Percentiles rank a stretch among this genome's conserved stretches.
Evolutionary conservation across 2,329 filamentous ascomycete genomes (phyloP).

Genomic region (Aspergillus sp.): DNA sequence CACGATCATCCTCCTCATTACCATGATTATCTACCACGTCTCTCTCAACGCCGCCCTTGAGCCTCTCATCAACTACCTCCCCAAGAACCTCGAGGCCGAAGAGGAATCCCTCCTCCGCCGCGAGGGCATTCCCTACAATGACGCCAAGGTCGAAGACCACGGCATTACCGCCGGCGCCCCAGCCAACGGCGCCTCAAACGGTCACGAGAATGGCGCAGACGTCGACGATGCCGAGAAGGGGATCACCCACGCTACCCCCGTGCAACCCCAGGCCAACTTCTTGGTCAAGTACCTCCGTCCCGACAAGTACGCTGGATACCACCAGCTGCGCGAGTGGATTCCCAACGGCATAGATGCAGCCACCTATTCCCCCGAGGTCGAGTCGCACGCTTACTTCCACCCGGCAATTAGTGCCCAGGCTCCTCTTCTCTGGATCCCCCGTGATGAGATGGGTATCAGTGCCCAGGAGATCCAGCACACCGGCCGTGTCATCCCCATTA

Average conservation of each 20-base stretch:
- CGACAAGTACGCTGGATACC: slow-evolving; percentile 73
- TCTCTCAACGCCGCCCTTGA: slow-evolving; percentile 69
- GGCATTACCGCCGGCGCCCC: slow-evolving; percentile 15
- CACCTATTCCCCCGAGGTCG: slow-evolving; percentile 61
- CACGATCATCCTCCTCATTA: slow-evolving; percentile 73
- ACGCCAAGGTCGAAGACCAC: slow-evolving; percentile 21
- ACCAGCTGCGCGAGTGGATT: slow-evolving; percentile 67
- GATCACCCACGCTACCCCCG: slow-evolving; percentile 22
- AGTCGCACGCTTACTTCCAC: slow-evolving; percentile 71
- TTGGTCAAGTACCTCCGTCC: slow-evolving; percentile 67
- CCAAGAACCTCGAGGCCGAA: slow-evolving; percentile 66
- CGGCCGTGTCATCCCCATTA: slow-evolving; percentile 70
- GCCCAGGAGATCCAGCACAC: slow-evolving; percentile 76
- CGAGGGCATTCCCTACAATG: slow-evolving; percentile 18
- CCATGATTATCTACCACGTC: slow-evolving; percentile 74
- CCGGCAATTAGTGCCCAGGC: slow-evolving; percentile 64
- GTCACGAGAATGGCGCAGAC: slow-evolving; percentile 16
- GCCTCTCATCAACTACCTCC: slow-evolving; percentile 76
- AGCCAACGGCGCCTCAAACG: background rate
- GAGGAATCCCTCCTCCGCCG: slow-evolving; percentile 50
- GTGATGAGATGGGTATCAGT: slow-evolving; percentile 71
- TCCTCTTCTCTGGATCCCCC: slow-evolving; percentile 81
- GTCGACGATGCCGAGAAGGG: slow-evolving; percentile 39
- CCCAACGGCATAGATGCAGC: slow-evolving; percentile 58
- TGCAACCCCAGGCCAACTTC: slow-evolving; percentile 36